Evolutionary conservation across 345 rosid species (phyloP), one percentile per base, ranked within the genome.

Genomic region (Sisymbrium altissimum): DNA sequence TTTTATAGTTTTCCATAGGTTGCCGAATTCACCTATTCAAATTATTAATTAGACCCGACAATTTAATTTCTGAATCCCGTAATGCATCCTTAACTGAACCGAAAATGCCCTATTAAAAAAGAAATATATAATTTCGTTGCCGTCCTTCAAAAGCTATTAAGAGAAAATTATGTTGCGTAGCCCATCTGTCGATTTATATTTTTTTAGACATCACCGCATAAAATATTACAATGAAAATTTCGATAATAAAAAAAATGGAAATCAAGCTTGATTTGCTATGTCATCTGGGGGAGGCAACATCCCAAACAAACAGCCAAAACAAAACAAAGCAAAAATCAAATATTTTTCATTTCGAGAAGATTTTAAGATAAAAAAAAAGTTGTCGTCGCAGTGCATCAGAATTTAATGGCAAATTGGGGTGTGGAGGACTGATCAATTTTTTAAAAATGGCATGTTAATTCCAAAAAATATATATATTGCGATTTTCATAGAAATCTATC

Each of bases 261-360:
- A 61, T 38, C 18, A 70, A 62, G 32, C 10, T 61, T 15, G 35
- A 44, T 7, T 23, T 35, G 71, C 21, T 44, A 15, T 35, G 3
- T 64, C 41, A 65, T 73, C 66, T 35, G 58, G 66, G 71, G 77
- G 6, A 73, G 77, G 71, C 77, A 65, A 65, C 71, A 65, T 55
- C 77, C 39, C 58, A 15, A 33, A 55, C 41, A 44, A 63, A 64
- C 65, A 73, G 23, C 38, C 64, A 64, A 63, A 58, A 56, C 3
- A 4, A 13, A 44, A 41, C 15, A 6, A n/a, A 0, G 29, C 3
- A 27, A 27, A 69, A 41, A 45, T 0, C 2, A 9, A 13, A 30
- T 12, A 9, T 3, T 21, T 64, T 68, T 45, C 36, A 15, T 23
- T 9, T 33, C 25, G 9, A 57, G 33, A 5, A 33, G 23, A 33